Conservation (phyloP, 495 filamentous ascomycete species). For the Halenospora varia region DNA sequence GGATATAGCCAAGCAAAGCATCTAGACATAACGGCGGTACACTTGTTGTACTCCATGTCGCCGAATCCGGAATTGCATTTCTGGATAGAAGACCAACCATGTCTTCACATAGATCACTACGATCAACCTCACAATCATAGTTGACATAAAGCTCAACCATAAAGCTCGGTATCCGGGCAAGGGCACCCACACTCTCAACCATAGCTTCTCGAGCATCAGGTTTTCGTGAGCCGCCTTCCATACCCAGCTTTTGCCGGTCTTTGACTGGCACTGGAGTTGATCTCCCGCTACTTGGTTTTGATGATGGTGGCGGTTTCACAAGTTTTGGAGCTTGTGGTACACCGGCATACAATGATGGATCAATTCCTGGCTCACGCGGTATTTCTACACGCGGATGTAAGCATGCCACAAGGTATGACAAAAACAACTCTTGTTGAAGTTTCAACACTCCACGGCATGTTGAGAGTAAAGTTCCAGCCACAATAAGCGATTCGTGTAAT, state of each 20-base stretch:
- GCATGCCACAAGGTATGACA: constrained; percentile 92
- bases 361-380: constrained; percentile 82
- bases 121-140: constrained; percentile 94
- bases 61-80: constrained; percentile 95
- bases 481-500: constrained; percentile 84
- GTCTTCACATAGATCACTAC: constrained; percentile 90
- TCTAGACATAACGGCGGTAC: constrained; percentile 94
- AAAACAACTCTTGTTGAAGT: constrained; percentile 92
- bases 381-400: constrained; percentile 91
- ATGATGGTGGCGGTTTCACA: constrained; percentile 75
- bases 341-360: constrained; percentile 87
- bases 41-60: constrained; percentile 98
- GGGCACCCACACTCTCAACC: constrained; percentile 91
- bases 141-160: constrained; percentile 96
- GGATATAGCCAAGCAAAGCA: constrained; percentile 83
- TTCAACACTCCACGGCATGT: constrained; percentile 92
- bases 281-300: constrained; percentile 73
- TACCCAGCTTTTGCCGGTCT: constrained; percentile 86
- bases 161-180: constrained; percentile 87
- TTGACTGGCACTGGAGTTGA: constrained; percentile 91
- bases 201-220: constrained; percentile 96
- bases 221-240: constrained; percentile 88
- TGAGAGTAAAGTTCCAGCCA: constrained; percentile 83
- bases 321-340: constrained; percentile 88
- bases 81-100: constrained; percentile 88